phyloP scores from a whole-genome alignment of 2,329 filamentous ascomycete species.

The Fusarium sp. region DNA sequence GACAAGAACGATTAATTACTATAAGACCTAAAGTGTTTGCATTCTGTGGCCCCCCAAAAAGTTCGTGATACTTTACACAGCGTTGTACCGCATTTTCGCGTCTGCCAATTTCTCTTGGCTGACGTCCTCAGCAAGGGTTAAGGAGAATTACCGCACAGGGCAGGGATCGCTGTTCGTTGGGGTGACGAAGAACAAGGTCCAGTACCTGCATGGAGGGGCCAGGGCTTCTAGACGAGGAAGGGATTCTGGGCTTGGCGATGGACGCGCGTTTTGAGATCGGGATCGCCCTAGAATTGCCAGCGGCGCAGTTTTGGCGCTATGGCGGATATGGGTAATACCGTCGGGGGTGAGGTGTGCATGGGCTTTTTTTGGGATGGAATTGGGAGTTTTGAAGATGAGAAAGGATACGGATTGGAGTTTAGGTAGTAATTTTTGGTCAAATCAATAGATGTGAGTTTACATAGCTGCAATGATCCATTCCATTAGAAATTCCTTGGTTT shows the following conservation, averaged over 20 bases:
- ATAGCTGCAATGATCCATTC: too few species aligned
- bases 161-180: slow-evolving; percentile 1
- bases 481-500: too few species aligned
- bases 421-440: too few species aligned
- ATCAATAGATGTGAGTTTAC: too few species aligned
- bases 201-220: slow-evolving; percentile 21
- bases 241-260: not conserved
- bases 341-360: too few species aligned
- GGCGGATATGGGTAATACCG: too few species aligned
- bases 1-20: not conserved
- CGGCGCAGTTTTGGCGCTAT: not conserved
- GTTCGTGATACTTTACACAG: not conserved
- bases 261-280: not conserved
- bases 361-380: too few species aligned
- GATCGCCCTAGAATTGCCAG: not conserved
- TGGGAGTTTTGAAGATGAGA: too few species aligned
- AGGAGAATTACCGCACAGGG: not conserved
- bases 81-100: not conserved
- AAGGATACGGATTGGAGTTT: too few species aligned
- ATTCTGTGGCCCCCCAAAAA: not conserved
- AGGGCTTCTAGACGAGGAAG: not conserved
- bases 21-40: not conserved
- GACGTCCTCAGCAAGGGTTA: slow-evolving; percentile 8
- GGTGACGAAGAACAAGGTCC: not conserved
- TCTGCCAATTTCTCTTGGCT: slow-evolving; percentile 28